Conservation (phyloP, 2,329 filamentous ascomycete genomes). For the Aspergillus quadrilineatus region DNA sequence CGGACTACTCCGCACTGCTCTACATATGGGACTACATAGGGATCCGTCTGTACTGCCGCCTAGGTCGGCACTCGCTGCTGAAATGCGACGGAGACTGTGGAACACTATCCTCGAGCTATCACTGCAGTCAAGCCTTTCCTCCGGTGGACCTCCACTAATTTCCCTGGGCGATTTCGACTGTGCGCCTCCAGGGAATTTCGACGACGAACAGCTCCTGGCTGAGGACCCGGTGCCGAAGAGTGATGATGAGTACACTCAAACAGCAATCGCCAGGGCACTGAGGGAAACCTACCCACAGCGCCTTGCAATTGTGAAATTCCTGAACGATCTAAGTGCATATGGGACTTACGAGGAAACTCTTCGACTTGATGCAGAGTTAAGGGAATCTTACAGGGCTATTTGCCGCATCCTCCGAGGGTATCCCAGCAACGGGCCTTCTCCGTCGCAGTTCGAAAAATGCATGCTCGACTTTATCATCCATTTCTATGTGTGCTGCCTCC, state of each 20-base stretch:
- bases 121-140: slow-evolving; percentile 38
- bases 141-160: slow-evolving; percentile 38
- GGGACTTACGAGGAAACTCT: slow-evolving; percentile 26
- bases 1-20: slow-evolving; percentile 37
- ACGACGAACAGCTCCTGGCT: slow-evolving; percentile 40
- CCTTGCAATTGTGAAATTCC: slow-evolving; percentile 32
- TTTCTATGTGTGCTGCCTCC: slow-evolving; percentile 30
- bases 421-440: neutral
- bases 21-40: slow-evolving; percentile 43
- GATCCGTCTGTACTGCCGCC: slow-evolving; percentile 37
- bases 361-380: slow-evolving; percentile 45
- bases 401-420: slow-evolving; percentile 28
- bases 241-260: slow-evolving; percentile 32
- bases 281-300: slow-evolving; percentile 39
- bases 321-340: slow-evolving; percentile 27
- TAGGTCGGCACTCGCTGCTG: slow-evolving; percentile 19
- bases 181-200: slow-evolving; percentile 38
- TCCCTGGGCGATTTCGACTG: slow-evolving; percentile 39
- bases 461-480: slow-evolving; percentile 30
- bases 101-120: slow-evolving; percentile 37
- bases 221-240: slow-evolving; percentile 29
- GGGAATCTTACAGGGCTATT: slow-evolving; percentile 45
- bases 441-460: slow-evolving; percentile 20
- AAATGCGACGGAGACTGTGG: slow-evolving; percentile 34
- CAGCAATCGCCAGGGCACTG: slow-evolving; percentile 38